phyloP scores from a whole-genome alignment of 345 rosid species.

The Rubroshorea leprosula region DNA sequence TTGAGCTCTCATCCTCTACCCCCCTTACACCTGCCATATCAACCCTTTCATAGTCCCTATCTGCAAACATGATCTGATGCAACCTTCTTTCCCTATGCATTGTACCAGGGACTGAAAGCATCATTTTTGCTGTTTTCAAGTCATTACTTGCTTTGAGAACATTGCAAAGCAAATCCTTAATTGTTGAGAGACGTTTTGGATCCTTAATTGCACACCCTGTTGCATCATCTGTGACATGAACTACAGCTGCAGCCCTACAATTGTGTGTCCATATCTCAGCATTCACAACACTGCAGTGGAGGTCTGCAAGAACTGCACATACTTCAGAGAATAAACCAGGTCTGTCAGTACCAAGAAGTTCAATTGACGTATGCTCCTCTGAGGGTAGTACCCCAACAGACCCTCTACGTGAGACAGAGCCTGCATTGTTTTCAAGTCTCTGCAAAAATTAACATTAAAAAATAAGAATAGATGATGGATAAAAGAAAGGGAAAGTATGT shows the following conservation, averaged over 20 bases:
- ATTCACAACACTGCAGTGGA: slow-evolving; percentile 68
- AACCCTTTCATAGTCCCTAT: slow-evolving; percentile 77
- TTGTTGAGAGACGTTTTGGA: slow-evolving; percentile 49
- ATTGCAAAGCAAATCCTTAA: slow-evolving; percentile 59
- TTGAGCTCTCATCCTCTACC: slow-evolving; percentile 33
- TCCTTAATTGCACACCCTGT: slow-evolving; percentile 60
- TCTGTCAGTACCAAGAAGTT: slow-evolving; percentile 77
- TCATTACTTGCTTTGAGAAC: slow-evolving; percentile 59
- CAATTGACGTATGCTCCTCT: slow-evolving; percentile 73
- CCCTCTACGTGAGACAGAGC: slow-evolving; percentile 48
- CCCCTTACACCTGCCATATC: slow-evolving; percentile 31
- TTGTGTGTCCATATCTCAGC: slow-evolving; percentile 99
- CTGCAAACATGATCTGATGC: slow-evolving; percentile 94
- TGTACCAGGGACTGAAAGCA: slow-evolving; percentile 50
- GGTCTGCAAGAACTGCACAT: slow-evolving; percentile 82
- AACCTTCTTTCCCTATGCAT: slow-evolving; percentile 71
- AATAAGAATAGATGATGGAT: background rate
- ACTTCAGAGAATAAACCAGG: slow-evolving; percentile 90
- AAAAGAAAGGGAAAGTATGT: background rate
- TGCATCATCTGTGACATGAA: slow-evolving; percentile 60
- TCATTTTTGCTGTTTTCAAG: slow-evolving; percentile 51
- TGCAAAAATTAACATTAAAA: slow-evolving; percentile 20
- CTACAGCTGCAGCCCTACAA: slow-evolving; percentile 85
- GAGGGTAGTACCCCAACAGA: slow-evolving; percentile 78
- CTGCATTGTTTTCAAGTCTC: slow-evolving; percentile 75